These are phyloP conservation scores for Globisporangium recalcitrans DNA, from an alignment of 352 stramenopile species.

Conservation along the genomic window DNA sequence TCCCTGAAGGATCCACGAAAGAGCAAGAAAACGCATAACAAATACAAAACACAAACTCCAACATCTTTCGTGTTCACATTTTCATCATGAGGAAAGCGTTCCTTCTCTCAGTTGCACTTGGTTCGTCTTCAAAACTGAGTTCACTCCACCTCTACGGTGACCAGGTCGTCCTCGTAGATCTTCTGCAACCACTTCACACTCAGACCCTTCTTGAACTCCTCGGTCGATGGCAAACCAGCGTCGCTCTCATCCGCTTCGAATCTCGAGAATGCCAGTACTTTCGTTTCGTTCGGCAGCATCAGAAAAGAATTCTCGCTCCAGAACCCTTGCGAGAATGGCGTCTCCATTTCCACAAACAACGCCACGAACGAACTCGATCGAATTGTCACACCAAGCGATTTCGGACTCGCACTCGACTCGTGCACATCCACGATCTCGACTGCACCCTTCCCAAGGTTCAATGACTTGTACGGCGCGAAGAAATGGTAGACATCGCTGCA, in stretches of 20 bases:
- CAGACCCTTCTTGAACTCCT: slow-evolving; percentile 35
- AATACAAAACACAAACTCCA: slow-evolving; percentile 16
- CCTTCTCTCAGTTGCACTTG: neutral
- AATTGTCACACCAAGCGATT: slow-evolving; percentile 41
- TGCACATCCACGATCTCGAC: slow-evolving; percentile 22
- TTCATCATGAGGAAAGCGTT: too few relatives aligned
- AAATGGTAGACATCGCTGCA: slow-evolving; percentile 59
- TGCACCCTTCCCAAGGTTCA: slow-evolving; percentile 33
- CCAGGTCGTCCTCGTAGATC: slow-evolving; percentile 34
- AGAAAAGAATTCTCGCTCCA: slow-evolving; percentile 76
- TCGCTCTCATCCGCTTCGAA: slow-evolving; percentile 11
- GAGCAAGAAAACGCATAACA: slow-evolving; percentile 14
- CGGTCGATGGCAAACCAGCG: slow-evolving; percentile 15
- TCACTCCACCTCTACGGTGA: neutral
- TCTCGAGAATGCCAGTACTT: slow-evolving; percentile 44
- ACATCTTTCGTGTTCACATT: slow-evolving; percentile 2
- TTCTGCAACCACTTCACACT: slow-evolving; percentile 71
- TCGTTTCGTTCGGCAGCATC: slow-evolving; percentile 53
- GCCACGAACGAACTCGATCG: slow-evolving; percentile 46
- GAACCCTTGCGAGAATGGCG: slow-evolving; percentile 35
- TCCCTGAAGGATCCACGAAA: slow-evolving; percentile 3
- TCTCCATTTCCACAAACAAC: slow-evolving; percentile 75
- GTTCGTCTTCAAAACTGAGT: neutral
- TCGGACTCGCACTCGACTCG: neutral
- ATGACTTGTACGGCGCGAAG: slow-evolving; percentile 64